Percentiles rank a stretch among this genome's conserved stretches.
These are phyloP conservation scores for Glutinoglossum americanum DNA, from an alignment of 495 filamentous ascomycete genomes.

Conservation along the genomic window DNA sequence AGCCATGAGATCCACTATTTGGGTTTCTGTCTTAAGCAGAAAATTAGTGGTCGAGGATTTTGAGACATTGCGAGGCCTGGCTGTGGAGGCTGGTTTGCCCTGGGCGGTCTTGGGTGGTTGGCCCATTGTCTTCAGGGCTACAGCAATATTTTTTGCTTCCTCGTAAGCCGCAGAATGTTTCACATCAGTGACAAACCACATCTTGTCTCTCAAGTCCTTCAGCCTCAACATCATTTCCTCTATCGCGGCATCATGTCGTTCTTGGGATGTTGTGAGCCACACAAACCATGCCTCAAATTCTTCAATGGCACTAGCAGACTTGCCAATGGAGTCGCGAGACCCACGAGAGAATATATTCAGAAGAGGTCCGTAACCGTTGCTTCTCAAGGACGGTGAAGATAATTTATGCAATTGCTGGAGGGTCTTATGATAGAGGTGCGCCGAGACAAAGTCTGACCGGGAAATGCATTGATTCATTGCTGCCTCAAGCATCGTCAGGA, in stretches of 20 bases:
- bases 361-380: conserved; percentile 43
- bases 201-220: conserved; percentile 65
- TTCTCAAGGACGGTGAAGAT: conserved; percentile 37
- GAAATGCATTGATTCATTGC: conserved; percentile 43
- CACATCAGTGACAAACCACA: conserved; percentile 98
- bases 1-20: conserved; percentile 72
- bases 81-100: conserved; percentile 26
- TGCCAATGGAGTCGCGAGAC: conserved; percentile 42
- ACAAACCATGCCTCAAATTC: conserved; percentile 57
- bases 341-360: conserved; percentile 48
- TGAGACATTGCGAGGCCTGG: conserved; percentile 21
- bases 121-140: conserved; percentile 83
- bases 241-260: conserved; percentile 40
- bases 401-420: conserved; percentile 38
- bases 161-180: conserved; percentile 80
- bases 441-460: conserved; percentile 46
- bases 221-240: conserved; percentile 45
- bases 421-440: conserved; percentile 48
- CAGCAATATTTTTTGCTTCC: conserved; percentile 66
- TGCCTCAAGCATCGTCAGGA: conserved; percentile 47
- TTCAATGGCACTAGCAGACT: conserved; percentile 42
- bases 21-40: conserved; percentile 64
- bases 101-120: conserved; percentile 25
- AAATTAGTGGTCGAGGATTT: conserved; percentile 42
- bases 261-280: conserved; percentile 53